Evolutionary conservation across 2,329 filamentous ascomycete genomes (phyloP), one percentile per base, ranked within the genome.

Genomic region (Lachnellula arida): DNA sequence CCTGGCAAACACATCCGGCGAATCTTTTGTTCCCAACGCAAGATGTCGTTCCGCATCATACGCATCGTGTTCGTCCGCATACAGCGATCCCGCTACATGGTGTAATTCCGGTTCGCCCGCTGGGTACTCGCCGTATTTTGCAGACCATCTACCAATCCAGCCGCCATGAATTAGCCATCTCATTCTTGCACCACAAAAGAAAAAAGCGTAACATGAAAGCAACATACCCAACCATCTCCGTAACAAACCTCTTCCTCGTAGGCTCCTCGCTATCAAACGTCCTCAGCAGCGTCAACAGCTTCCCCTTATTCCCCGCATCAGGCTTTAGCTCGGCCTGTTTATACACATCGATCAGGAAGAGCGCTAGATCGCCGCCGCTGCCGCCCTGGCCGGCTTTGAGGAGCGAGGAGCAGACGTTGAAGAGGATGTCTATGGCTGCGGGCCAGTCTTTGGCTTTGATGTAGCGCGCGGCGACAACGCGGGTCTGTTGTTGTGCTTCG

Each of bases 401-500:
- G 9, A 99, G 82, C 28, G 92, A 86, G 65, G 89, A 86, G 1
- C 93, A 88, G 60, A 96, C 94, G 62, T 82, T 87, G 72, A 83
- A 87, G 62, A 99, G 81, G 62, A 97, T 88, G 64, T 96, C 89
- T 70, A 91, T 87, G 48, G 95, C 94, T 12, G 91, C 87, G 64
- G 80, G 73, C 81, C 89, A 97, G 80, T 93, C 93, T 59, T 82
- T 78, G 44, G 87, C 81, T 77, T 97, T 97, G 72, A 93, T 85
- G 76, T 99, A 96, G 56, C 95, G 91, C 40, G 91, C 88, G 59
- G 92, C 92, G 65, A 97, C 93, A 53, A 97, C 92, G 60, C 94
- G 91, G 63, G 96, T 90, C 78, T 99, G 94, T 74, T 99, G 94
- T 76, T 97, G 93, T 56, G 94, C 94, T 81, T 99, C 94, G 78